phyloP scores from a whole-genome alignment of 352 stramenopile species.

The Phytophthora palmivora region DNA sequence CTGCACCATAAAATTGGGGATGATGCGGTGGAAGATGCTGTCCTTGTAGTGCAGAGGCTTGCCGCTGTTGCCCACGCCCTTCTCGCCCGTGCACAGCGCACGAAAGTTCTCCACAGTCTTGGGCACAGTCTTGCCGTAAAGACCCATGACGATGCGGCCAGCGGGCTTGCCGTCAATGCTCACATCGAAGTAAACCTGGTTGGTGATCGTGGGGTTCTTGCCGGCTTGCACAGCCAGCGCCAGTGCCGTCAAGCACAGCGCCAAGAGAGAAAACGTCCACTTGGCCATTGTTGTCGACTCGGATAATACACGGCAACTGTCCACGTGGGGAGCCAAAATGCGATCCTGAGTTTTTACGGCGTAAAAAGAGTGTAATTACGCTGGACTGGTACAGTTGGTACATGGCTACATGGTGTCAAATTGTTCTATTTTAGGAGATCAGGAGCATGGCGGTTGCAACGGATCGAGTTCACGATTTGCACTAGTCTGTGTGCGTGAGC shows the following conservation, averaged over 20 bases:
- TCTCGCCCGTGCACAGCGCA: slow-evolving; percentile 98
- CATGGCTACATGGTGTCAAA: too few relatives aligned
- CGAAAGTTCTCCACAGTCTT: slow-evolving; percentile 99
- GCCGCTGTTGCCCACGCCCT: slow-evolving; percentile 90
- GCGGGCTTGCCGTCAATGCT: slow-evolving; percentile 90
- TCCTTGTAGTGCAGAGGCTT: slow-evolving; percentile 98
- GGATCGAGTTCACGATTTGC: too few relatives aligned
- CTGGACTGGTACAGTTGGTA: too few relatives aligned
- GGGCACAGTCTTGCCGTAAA: slow-evolving; percentile 86
- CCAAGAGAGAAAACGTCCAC: slow-evolving; percentile 54
- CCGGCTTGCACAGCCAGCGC: slow-evolving; percentile 40
- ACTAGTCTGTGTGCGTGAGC: too few relatives aligned
- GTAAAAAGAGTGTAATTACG: too few relatives aligned
- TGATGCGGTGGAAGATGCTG: slow-evolving; percentile 97
- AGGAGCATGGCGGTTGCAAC: too few relatives aligned
- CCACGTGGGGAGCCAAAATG: too few relatives aligned
- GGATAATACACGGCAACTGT: not conserved
- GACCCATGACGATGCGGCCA: slow-evolving; percentile 85
- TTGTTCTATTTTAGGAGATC: too few relatives aligned
- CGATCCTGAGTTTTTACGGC: too few relatives aligned
- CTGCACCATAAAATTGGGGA: slow-evolving; percentile 95
- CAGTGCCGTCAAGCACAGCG: slow-evolving; percentile 51
- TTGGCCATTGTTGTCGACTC: slow-evolving; percentile 49
- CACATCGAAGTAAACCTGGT: slow-evolving; percentile 97
- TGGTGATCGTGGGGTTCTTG: slow-evolving; percentile 84